Evolutionary conservation across 139 green algal species (phyloP).

Genomic region (Pleodorina starrii): DNA sequence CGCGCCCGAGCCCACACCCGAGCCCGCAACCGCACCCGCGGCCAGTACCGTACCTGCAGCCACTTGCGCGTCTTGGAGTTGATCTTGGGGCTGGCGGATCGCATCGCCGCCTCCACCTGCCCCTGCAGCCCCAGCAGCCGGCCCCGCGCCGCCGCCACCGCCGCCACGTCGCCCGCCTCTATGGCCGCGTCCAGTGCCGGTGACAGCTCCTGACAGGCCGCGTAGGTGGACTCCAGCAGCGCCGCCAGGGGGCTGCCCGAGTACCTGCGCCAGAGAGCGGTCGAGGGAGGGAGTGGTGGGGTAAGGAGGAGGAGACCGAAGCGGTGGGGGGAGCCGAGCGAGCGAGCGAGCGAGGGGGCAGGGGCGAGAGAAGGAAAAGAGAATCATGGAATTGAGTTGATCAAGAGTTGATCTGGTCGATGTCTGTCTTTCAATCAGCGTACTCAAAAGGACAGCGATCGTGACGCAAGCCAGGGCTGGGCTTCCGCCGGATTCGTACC

Average conservation of each 20-base stretch:
- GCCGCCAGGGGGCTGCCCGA: background rate
- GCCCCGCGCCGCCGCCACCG: conserved; percentile 1
- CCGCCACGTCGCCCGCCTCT: background rate
- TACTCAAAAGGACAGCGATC: too few relatives aligned
- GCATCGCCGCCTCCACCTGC: conserved; percentile 48
- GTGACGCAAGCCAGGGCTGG: too few relatives aligned
- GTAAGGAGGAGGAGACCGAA: too few relatives aligned
- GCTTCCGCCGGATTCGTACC: background rate
- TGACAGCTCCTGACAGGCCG: background rate
- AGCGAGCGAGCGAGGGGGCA: too few relatives aligned
- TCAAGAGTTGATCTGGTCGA: too few relatives aligned
- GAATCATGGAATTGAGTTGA: too few relatives aligned
- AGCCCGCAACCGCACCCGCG: too few relatives aligned
- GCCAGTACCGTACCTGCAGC: conserved; percentile 63
- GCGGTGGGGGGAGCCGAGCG: too few relatives aligned
- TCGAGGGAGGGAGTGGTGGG: background rate
- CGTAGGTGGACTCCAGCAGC: background rate
- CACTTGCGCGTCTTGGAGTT: conserved; percentile 48
- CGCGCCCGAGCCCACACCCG: too few relatives aligned
- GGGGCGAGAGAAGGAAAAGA: too few relatives aligned
- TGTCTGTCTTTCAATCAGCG: too few relatives aligned
- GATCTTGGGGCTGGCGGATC: conserved; percentile 29
- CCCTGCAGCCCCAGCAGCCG: conserved; percentile 50
- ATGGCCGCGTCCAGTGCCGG: conserved; percentile 30
- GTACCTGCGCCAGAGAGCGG: too few relatives aligned